Evolutionary conservation across 495 filamentous ascomycete species (phyloP), one percentile per base, ranked within the genome.

Genomic region (Talaromyces trachyspermus): DNA sequence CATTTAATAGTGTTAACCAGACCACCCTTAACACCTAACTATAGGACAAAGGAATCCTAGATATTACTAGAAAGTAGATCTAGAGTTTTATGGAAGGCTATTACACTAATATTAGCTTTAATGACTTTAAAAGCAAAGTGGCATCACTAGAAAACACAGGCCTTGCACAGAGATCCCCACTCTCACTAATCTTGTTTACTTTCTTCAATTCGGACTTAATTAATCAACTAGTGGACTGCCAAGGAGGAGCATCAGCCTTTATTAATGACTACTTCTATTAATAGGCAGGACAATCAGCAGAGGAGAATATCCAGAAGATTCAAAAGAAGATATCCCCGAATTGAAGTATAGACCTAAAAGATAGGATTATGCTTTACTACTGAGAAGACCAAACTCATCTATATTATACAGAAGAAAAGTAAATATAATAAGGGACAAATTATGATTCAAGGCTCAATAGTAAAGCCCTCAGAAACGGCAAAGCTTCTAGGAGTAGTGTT

Each of bases 171-270:
- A 55, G 56, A 0, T 66, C 54, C 0, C 56, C 55, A 0, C 46
- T 66, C 0, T 63, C 57, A 0, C 55, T 56, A 11, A 58, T 66
- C 20, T 18, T 62, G 4, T 66, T 60, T 18, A 18, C 18, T 30
- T 63, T 63, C 36, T 65, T 57, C 27, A 65, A 63, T 44, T 30
- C 41, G 9, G 53, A 59, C 14, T 49, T 61, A 4, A 52, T 64
- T 1, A 50, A 61, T 30, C 53, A 61, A 24, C 49, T 49, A 0
- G 54, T 63, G 17, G 22, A 42, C 25, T 50, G 23, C 24, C 22
- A 56, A 12, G 52, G 57, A 0, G 54, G 58, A 2, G 51, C 50
- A 19, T 59, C 46, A 14, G 54, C 50, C 10, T 63, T 55, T 15
- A 63, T 60, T 35, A 45, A 63, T 11, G 49, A 60, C 41, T 60